Evolutionary conservation across 495 filamentous ascomycete genomes (phyloP).

Genomic region (Clohesyomyces aquaticus): DNA sequence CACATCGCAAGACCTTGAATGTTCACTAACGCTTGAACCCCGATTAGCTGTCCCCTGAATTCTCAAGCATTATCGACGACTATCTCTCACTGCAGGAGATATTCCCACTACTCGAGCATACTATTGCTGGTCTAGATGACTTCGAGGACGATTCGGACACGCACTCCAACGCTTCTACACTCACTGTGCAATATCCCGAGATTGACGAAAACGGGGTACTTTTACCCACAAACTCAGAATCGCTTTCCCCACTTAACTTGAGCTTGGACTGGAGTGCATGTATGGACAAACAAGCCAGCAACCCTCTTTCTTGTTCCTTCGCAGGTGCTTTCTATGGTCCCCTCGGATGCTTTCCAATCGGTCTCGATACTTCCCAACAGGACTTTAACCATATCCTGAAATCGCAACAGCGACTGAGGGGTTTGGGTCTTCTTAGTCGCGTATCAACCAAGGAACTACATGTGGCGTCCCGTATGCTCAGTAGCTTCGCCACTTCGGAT

Average conservation of each 20-base stretch:
- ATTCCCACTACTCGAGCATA: slow-evolving; percentile 30
- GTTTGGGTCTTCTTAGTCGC: slow-evolving; percentile 53
- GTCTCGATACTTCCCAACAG: slow-evolving; percentile 50
- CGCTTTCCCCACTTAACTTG: background rate
- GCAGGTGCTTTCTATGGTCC: slow-evolving; percentile 51
- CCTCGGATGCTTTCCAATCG: slow-evolving; percentile 63
- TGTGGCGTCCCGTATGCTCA: slow-evolving; percentile 19
- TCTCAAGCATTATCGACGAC: slow-evolving; percentile 31
- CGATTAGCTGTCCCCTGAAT: slow-evolving; percentile 30
- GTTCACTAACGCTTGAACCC: background rate
- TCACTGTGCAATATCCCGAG: slow-evolving; percentile 39
- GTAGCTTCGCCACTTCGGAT: slow-evolving; percentile 16
- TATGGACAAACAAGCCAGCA: slow-evolving; percentile 44
- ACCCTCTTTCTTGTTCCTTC: slow-evolving; percentile 57
- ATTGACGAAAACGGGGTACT: slow-evolving; percentile 38
- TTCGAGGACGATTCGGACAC: slow-evolving; percentile 29
- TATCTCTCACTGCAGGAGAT: slow-evolving; percentile 26
- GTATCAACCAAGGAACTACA: slow-evolving; percentile 43
- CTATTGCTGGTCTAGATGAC: slow-evolving; percentile 29
- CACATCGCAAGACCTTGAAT: background rate
- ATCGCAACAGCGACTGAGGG: slow-evolving; percentile 55
- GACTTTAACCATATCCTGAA: slow-evolving; percentile 57
- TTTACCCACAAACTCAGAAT: slow-evolving; percentile 15
- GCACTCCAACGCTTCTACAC: slow-evolving; percentile 30
- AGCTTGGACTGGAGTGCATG: slow-evolving; percentile 36